A percentile compares a stretch with the other conserved stretches of the same genome.
Evolutionary conservation across 805 yeast species (phyloP).

Genomic region (Yamadazyma phyllophila): DNA sequence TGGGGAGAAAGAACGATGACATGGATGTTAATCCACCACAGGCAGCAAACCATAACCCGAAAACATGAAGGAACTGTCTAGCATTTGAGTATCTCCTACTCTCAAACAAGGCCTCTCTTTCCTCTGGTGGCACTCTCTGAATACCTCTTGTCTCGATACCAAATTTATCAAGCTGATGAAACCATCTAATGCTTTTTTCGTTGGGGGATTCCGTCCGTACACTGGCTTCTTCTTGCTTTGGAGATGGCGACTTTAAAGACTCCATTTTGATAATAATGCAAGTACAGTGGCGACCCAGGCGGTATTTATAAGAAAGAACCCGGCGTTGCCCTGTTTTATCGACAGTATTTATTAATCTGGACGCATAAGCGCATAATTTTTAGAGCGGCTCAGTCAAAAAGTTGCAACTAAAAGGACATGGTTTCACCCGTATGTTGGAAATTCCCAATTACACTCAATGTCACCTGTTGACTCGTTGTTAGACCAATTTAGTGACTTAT

Average conservation of each 20-base stretch:
- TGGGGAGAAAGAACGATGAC: constrained; percentile 36
- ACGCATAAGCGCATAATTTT: constrained; percentile 6
- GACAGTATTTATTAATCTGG: neutral
- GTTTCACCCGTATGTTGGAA: neutral
- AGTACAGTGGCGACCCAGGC: no score
- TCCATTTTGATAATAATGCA: neutral
- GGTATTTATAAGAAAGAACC: neutral
- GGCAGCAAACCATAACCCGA: constrained; percentile 39
- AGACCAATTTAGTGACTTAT: constrained; percentile 15
- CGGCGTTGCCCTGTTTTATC: neutral
- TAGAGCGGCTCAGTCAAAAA: no score
- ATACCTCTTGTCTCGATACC: constrained; percentile 37
- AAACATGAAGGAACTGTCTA: constrained; percentile 26
- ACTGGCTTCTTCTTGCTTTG: neutral
- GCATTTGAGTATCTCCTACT: constrained; percentile 8
- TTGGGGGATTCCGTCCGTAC: neutral
- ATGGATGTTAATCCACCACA: constrained; percentile 40
- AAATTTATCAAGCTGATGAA: constrained; percentile 21
- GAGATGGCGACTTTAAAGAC: neutral
- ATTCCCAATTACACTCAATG: constrained; percentile 7
- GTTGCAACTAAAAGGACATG: neutral
- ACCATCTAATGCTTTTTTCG: constrained; percentile 14
- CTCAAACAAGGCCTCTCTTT: constrained; percentile 16
- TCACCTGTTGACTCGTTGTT: constrained; percentile 7
- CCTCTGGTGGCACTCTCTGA: constrained; percentile 30